Base-by-base conservation (phyloP, 2,329 filamentous ascomycete species). In the Calonectria pseudoturangicola region DNA sequence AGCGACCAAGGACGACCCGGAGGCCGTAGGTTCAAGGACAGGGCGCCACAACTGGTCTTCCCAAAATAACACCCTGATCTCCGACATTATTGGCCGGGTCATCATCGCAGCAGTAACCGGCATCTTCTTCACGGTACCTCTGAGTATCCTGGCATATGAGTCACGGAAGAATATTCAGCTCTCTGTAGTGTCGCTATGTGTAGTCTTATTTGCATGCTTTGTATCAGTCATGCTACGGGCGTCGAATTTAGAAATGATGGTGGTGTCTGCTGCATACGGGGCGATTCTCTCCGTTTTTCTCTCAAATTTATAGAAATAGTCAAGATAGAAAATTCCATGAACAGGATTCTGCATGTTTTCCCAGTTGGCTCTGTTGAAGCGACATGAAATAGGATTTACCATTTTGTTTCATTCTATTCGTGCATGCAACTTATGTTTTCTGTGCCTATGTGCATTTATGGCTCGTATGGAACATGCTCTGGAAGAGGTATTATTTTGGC, bases 221-320 rank as follows among this genome's bases (percentile, higher is more conserved):
- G 58, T 62, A 9, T 43, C 39, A 21, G 58, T 45, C 25, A 62
- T 33, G 58, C 4, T 62, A 41, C 27, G 58, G 21, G 25, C 39
- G 18, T 62, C 39, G 0, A 62, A 62, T 45, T 25, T 62, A 12
- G 58, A 62, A 13, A 62, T 62, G 58, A 62, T 62, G 58, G 36
- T 62, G 33, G 58, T 62, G 13, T 62, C 39, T 2, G 58, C 39
- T 62, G 58, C 39, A 4, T 62, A 62, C 28, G 16, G 21, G 10
- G 58, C 58, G 4, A 21, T 62, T n/a, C 58, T 62, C 10, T 45
- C 58, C 2, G 39, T 62, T 4, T 62, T 45, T n/a, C 33, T 45
- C 15, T 62, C 58, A 1, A 62, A 62, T n/a, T 30, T 54, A 21
- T 30, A 54, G n/a, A 36, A 36, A 10, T 13, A 12, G 30, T 33